Conservation (phyloP, 2,329 filamentous ascomycete genomes). For the Ophiostoma montium region DNA sequence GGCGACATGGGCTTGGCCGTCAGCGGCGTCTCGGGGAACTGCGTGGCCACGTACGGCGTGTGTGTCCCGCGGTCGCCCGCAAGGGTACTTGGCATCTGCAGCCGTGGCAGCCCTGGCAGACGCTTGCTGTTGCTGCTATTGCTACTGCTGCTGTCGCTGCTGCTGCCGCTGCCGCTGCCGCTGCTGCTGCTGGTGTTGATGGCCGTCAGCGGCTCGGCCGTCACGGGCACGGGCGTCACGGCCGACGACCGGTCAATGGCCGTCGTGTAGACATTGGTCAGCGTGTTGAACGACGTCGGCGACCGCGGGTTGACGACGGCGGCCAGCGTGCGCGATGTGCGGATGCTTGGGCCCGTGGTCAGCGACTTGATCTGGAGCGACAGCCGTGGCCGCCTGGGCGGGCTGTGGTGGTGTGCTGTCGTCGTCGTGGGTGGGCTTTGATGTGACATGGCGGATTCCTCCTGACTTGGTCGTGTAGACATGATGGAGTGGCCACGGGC, state of each 20-base stretch:
- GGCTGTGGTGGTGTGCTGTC: slow-evolving; percentile 13
- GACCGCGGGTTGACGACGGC: slow-evolving; percentile 40
- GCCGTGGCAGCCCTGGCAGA: slow-evolving; percentile 9
- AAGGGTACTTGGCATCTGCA: slow-evolving; percentile 16
- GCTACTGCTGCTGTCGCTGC: too few relatives aligned
- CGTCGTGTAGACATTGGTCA: slow-evolving; percentile 50
- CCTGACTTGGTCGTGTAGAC: background rate
- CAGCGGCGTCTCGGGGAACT: slow-evolving; percentile 37
- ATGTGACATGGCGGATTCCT: too few relatives aligned
- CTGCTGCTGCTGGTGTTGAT: too few relatives aligned
- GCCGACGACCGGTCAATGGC: slow-evolving; percentile 43
- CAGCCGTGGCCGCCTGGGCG: slow-evolving; percentile 38
- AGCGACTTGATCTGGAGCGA: slow-evolving; percentile 33
- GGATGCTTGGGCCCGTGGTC: slow-evolving; percentile 22
- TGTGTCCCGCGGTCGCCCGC: slow-evolving; percentile 22
- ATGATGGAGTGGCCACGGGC: too few relatives aligned
- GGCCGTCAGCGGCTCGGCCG: slow-evolving; percentile 17
- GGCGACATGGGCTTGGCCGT: slow-evolving; percentile 38
- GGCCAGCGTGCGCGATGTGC: slow-evolving; percentile 28
- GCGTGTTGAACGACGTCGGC: slow-evolving; percentile 50
- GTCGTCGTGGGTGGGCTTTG: too few relatives aligned
- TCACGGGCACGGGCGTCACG: slow-evolving; percentile 30
- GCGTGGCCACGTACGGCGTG: slow-evolving; percentile 31
- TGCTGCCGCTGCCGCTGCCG: too few relatives aligned
- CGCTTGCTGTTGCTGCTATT: slow-evolving; percentile 1